phyloP scores from a whole-genome alignment of 257 asterid species.

The Henckelia pumila region DNA sequence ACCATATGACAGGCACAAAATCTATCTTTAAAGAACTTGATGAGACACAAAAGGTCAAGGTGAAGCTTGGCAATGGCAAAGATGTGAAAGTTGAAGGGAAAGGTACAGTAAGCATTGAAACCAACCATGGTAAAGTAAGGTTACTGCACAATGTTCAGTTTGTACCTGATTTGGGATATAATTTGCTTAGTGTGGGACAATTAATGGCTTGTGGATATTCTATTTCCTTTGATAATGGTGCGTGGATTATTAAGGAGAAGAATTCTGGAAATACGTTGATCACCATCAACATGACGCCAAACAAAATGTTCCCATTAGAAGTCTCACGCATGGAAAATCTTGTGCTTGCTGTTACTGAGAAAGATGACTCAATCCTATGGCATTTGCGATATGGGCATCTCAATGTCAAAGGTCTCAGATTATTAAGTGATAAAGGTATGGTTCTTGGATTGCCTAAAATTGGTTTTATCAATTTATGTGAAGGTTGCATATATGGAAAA shows the following conservation, averaged over 20 bases:
- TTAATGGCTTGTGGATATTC: constrained; percentile 17
- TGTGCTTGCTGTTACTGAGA: neutral
- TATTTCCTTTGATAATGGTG: constrained; percentile 7
- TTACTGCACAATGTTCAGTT: constrained; percentile 1
- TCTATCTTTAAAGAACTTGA: constrained; percentile 13
- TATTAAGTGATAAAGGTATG: constrained; percentile 23
- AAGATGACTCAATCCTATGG: constrained; percentile 4
- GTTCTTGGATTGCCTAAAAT: constrained; percentile 18
- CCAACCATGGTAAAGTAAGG: neutral
- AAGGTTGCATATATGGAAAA: constrained; percentile 8
- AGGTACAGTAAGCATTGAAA: neutral
- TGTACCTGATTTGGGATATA: constrained; percentile 17
- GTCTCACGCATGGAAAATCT: neutral
- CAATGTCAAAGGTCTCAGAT: constrained; percentile 9
- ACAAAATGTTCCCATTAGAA: constrained; percentile 18
- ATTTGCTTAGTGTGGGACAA: constrained; percentile 23
- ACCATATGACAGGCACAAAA: neutral
- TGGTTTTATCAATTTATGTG: constrained; percentile 13
- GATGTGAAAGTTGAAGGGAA: constrained; percentile 1
- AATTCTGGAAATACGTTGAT: neutral
- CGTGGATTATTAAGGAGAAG: neutral
- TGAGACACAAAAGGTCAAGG: constrained; percentile 1
- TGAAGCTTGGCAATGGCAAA: constrained; percentile 4
- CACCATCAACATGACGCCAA: neutral
- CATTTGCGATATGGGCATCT: constrained; percentile 1